A percentile compares a stretch with the other conserved stretches of the same genome.
Evolutionary conservation across 2,329 filamentous ascomycete species (phyloP).

Genomic region (Beauveria scarabaeidicola): DNA sequence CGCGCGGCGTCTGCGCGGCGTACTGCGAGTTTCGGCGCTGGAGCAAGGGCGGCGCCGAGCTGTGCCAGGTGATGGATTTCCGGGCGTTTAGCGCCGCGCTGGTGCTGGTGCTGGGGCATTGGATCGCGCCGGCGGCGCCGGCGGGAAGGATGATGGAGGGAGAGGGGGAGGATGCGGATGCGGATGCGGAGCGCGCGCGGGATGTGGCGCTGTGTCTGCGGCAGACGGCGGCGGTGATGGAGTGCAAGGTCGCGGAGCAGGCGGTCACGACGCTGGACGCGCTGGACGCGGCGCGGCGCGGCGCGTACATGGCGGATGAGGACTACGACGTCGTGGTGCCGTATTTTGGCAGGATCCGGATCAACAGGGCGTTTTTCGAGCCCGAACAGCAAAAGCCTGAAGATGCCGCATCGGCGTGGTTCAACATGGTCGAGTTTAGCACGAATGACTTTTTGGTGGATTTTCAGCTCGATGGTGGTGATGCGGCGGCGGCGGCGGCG

Average conservation of each 20-base stretch:
- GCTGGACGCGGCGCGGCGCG: conserved; percentile 22
- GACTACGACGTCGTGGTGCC: conserved; percentile 34
- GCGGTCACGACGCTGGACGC: conserved; percentile 31
- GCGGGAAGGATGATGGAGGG: too few species aligned
- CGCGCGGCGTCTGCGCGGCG: conserved; percentile 29
- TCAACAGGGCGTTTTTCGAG: background rate
- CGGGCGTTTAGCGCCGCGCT: conserved; percentile 36
- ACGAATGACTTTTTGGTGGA: conserved; percentile 5
- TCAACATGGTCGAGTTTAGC: conserved; percentile 7
- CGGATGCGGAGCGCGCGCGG: background rate
- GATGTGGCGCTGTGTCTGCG: conserved; percentile 5
- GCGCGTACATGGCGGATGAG: conserved; percentile 15
- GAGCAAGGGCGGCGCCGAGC: conserved; percentile 10
- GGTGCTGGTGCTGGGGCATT: conserved; percentile 31
- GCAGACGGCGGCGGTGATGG: conserved; percentile 17
- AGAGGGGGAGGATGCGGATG: background rate
- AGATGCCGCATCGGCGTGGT: background rate
- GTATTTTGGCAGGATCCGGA: conserved; percentile 31
- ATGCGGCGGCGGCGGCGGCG: background rate
- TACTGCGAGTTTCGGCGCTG: conserved; percentile 25
- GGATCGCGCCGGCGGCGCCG: conserved; percentile 24
- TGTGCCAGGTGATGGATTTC: conserved; percentile 40
- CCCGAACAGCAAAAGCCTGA: background rate
- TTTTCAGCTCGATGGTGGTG: background rate
- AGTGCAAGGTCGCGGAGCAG: conserved; percentile 34